Percentiles rank a stretch among this genome's conserved stretches.
phyloP scores from a whole-genome alignment of 1,284 basidiomycete genomes.

The Rhizopogon hawkerae region DNA sequence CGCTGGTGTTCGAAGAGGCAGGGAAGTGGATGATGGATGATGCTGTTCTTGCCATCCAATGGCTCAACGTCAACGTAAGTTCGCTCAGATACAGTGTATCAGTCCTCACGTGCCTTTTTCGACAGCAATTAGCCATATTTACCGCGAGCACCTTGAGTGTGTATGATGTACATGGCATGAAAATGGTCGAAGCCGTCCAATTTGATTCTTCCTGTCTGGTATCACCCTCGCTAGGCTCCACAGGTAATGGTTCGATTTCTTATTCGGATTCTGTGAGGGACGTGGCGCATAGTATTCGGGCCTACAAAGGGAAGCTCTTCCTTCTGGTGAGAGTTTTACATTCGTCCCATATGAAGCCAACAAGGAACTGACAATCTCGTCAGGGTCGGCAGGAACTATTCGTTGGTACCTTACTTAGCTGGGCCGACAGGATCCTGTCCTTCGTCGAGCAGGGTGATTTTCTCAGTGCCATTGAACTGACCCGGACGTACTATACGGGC shows the following conservation, averaged over 20 bases:
- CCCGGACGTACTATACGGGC: constrained; percentile 78
- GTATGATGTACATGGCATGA: constrained; percentile 53
- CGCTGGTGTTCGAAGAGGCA: constrained; percentile 50
- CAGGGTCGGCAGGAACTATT: constrained; percentile 64
- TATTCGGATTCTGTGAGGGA: constrained; percentile 45
- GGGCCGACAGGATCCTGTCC: constrained; percentile 88
- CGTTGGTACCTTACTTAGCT: constrained; percentile 85
- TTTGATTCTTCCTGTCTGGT: constrained; percentile 51
- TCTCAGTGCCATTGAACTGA: constrained; percentile 81
- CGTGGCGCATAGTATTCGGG: constrained; percentile 66
- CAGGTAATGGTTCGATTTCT: constrained; percentile 38
- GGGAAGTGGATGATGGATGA: constrained; percentile 49
- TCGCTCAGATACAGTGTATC: constrained; percentile 18
- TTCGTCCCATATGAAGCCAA: neutral
- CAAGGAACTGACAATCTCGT: constrained; percentile 6
- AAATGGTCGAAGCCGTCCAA: constrained; percentile 47
- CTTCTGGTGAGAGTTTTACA: constrained; percentile 56
- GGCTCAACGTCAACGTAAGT: constrained; percentile 72
- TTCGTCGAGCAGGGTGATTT: constrained; percentile 86
- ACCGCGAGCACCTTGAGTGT: constrained; percentile 57
- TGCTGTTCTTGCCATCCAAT: constrained; percentile 59
- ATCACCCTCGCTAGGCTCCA: constrained; percentile 44
- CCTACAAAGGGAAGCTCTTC: constrained; percentile 89
- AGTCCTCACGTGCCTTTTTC: constrained; percentile 9
- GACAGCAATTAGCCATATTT: constrained; percentile 56